Base-by-base conservation (phyloP, 2,329 filamentous ascomycete species). In the Aspergillus sclerotialis region DNA sequence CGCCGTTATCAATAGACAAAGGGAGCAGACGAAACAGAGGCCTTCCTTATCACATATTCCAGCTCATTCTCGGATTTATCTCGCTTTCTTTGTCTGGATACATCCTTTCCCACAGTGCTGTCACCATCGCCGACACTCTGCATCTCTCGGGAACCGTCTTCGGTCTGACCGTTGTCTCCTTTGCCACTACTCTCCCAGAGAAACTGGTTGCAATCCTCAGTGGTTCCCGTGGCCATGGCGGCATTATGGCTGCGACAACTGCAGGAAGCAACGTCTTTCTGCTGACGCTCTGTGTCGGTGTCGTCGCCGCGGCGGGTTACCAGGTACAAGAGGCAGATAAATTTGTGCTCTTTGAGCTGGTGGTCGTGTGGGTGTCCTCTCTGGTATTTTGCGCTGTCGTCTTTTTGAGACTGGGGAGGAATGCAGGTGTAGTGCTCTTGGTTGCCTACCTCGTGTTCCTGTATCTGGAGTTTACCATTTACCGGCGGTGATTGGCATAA, bases 201-300 rank as follows among this genome's bases (percentile, higher is more conserved):
- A 75, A 75, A 44, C 60, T 74, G 25, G 45, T 75, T 30, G 65
- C 72, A 1, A 55, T 73, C 4, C 40, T 74, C 15, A 70, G 69
- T 38, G 66, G 69, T 11, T 54, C 46, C 8, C 61, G 65, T 10
- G 69, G 68, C 4, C 65, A 73, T 12, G 48, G 52, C 2, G 69
- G 69, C 2, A 71, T 76, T 30, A 47, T 76, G 7, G 66, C 70
- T 5, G 72, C 71, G 0, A 73, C 69, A 28, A 72, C 69, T 3
- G 70, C 64, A 0, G 72, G 70, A 4, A 73, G 70, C 41, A 75
- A 75, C 38, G 70, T 75, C 21, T 76, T 75, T 45, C 52, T 76
- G 19, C 52, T 75, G 11, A 66, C 69, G 2, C 52, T 76, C 4
- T 75, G 71, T 44, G 50, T 65, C 11, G 72, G 54, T 9, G 25